phyloP scores from a whole-genome alignment of 129 eudicot genomes.

The Helichrysum umbraculigerum region DNA sequence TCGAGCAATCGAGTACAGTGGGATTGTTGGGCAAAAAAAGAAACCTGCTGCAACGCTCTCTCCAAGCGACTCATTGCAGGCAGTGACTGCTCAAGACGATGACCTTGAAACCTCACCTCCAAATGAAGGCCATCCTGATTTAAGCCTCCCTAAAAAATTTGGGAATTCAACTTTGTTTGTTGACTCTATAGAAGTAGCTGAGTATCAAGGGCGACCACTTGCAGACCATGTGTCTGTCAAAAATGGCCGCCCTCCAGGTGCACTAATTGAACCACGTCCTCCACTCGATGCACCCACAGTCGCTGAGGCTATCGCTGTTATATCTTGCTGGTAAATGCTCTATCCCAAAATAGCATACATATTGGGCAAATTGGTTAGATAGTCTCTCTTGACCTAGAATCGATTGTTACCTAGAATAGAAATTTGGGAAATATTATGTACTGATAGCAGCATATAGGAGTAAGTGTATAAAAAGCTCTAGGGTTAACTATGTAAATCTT shows the following conservation, averaged over 20 bases:
- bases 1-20: slow-evolving; percentile 61
- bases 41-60: slow-evolving; percentile 39
- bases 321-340: slow-evolving; percentile 74
- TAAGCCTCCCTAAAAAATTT: slow-evolving; percentile 65
- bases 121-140: slow-evolving; percentile 66
- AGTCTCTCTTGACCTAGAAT: neutral
- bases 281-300: slow-evolving; percentile 88
- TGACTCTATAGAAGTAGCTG: slow-evolving; percentile 78
- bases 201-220: slow-evolving; percentile 91
- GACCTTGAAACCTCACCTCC: slow-evolving; percentile 41
- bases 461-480: too few species aligned
- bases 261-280: slow-evolving; percentile 68
- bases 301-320: slow-evolving; percentile 89
- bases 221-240: slow-evolving; percentile 77
- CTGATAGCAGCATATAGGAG: too few species aligned
- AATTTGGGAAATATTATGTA: neutral
- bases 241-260: slow-evolving; percentile 92
- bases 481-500: too few species aligned
- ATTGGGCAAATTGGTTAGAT: neutral
- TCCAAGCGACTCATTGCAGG: slow-evolving; percentile 33
- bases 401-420: neutral
- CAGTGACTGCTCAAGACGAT: slow-evolving; percentile 37
- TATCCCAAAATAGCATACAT: neutral
- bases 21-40: slow-evolving; percentile 65
- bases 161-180: slow-evolving; percentile 77